Evolutionary conservation across 768 basidiomycete species (phyloP), one percentile per base, ranked within the genome.

Genomic region (Hericium alpestre): DNA sequence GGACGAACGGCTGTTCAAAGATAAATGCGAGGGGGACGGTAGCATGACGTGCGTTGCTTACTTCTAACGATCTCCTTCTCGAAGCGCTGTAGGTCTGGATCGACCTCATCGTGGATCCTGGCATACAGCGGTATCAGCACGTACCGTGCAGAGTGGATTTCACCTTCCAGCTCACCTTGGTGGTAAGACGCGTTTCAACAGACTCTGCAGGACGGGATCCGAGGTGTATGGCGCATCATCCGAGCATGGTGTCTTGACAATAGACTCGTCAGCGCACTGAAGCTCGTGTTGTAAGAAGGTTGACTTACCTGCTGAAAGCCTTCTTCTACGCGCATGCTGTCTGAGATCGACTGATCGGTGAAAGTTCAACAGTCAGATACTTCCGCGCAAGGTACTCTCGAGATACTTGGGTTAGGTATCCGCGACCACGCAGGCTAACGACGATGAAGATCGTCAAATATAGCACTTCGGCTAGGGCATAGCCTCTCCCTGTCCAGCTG

Each of bases 101-200:
- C 74, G n/a, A 89, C 72, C 54, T 80, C 79, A 39, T 65, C 41
- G 51, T 74, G 67, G 1, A 73, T 69, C 55, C 83, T 84, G 18
- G 54, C 22, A 48, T 43, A 38, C 40, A 51, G 7, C 25, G 13
- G 12, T 56, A 12, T 13, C 48, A 25, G 38, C 3, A 38, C 18
- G 23, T 12, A 38, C 50, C 12, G n/a, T 39, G 32, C 4, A 22
- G 8, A 2, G 15, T 40, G 7, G n/a, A 11, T 7, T 7, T n/a
- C 43, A 46, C 23, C 3, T 51, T n/a, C 16, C 18, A 16, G 62
- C 70, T 23, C 58, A 79, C 77, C 65, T 70, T 23, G 64, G 39
- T 4, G 87, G 84, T 1, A 87, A 61, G 8, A 79, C 63, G 37
- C 87, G 76, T 66, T 76, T 78, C 56, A 90, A 66, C 22, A 91